phyloP scores from a whole-genome alignment of 2,329 filamentous ascomycete species.

The Reticulascus tulasneorum region DNA sequence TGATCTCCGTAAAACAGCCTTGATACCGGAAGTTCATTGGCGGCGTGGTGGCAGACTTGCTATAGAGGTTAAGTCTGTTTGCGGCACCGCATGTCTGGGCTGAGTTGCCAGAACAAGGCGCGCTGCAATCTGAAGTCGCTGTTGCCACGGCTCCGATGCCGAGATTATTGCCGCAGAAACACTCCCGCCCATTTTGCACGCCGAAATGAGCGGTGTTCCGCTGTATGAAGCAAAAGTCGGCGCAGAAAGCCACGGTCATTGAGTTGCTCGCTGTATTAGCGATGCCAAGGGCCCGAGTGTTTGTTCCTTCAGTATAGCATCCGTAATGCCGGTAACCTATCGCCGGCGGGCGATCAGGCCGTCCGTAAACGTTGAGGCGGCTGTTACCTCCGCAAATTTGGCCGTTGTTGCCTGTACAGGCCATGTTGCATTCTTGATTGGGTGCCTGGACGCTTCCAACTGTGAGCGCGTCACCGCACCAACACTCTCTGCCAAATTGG shows the following conservation, averaged over 20 bases:
- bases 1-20: too few relatives aligned
- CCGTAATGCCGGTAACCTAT: not conserved
- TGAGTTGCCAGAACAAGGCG: not conserved
- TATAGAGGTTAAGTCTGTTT: not conserved
- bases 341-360: too few relatives aligned
- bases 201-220: too few relatives aligned
- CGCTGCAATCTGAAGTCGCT: slow-evolving; percentile 12
- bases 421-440: not conserved
- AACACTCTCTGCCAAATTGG: slow-evolving; percentile 18
- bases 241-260: not conserved
- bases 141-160: slow-evolving; percentile 26
- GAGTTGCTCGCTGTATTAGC: not conserved
- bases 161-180: slow-evolving; percentile 28
- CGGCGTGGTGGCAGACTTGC: too few relatives aligned
- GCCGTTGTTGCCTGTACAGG: not conserved
- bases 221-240: not conserved
- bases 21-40: too few relatives aligned
- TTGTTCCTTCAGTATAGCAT: not conserved
- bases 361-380: not conserved
- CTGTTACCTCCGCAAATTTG: not conserved
- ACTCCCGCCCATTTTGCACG: slow-evolving; percentile 30
- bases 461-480: slow-evolving; percentile 20
- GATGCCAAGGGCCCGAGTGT: not conserved
- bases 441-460: slow-evolving; percentile 11
- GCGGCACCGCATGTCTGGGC: not conserved